Conservation (phyloP, 2,329 filamentous ascomycete genomes). For the Cryphonectria carpinicola region DNA sequence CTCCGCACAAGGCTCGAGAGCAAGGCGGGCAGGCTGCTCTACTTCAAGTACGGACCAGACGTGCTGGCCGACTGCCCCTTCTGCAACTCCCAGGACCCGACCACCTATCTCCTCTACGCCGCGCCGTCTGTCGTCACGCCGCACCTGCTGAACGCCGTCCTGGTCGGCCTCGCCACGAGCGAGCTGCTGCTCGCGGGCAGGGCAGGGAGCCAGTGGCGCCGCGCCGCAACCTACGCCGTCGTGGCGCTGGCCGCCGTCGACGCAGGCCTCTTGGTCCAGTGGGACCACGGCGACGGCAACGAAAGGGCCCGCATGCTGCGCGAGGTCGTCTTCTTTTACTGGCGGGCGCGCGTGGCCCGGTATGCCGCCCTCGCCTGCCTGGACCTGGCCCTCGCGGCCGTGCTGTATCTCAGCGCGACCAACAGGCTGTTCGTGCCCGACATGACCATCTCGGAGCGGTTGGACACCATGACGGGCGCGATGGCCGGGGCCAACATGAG, state of each 20-base stretch:
- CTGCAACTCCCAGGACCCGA: slow-evolving; percentile 72
- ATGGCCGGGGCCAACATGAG: slow-evolving; percentile 67
- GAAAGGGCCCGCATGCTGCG: slow-evolving; percentile 61
- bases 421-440: slow-evolving; percentile 74
- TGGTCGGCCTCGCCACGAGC: slow-evolving; percentile 76
- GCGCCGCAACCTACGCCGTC: slow-evolving; percentile 66
- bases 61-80: slow-evolving; percentile 79
- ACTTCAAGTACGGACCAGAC: slow-evolving; percentile 79
- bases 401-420: slow-evolving; percentile 78
- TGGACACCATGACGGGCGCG: slow-evolving; percentile 61
- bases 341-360: slow-evolving; percentile 68
- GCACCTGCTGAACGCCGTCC: slow-evolving; percentile 78
- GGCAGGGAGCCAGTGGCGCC: slow-evolving; percentile 71
- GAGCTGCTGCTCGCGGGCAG: slow-evolving; percentile 63
- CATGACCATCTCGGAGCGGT: slow-evolving; percentile 64
- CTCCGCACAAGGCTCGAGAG: slow-evolving; percentile 72
- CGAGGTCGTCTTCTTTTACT: slow-evolving; percentile 74
- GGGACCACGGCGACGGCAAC: slow-evolving; percentile 65
- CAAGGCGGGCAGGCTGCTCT: slow-evolving; percentile 75
- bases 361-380: slow-evolving; percentile 65
- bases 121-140: slow-evolving; percentile 72
- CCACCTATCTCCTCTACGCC: slow-evolving; percentile 79
- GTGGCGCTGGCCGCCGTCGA: slow-evolving; percentile 65
- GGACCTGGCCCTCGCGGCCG: slow-evolving; percentile 64
- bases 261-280: slow-evolving; percentile 65